Evolutionary conservation across 176 grass and related monocot genomes (phyloP), one percentile per base, ranked within the genome.

Genomic region (Pharus latifolius): DNA sequence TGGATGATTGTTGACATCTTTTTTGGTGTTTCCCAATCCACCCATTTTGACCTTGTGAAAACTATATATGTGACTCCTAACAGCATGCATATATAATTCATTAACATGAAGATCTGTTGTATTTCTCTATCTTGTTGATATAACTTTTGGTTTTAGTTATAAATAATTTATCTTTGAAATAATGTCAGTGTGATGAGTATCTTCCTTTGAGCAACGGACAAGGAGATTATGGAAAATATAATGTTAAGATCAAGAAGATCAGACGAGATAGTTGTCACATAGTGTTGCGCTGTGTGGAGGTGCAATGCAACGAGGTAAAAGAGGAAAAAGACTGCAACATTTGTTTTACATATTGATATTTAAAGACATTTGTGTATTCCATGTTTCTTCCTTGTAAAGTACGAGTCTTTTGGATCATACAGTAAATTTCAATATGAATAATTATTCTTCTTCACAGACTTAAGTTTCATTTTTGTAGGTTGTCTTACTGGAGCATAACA

Each of bases 131-230:
- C 37, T 40, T 65, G 38, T 85, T 56, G 16, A 69, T 14, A 18
- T 12, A 66, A 5, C 18, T 15, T 23, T 1, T n/a, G 38, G 3
- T 77, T 81, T 47, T 26, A 18, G 37, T 25, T 80, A 42, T 60
- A 32, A 60, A 61, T 52, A 37, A 26, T 66, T 34, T 30, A 22
- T 18, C 25, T 33, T 72, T 14, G 7, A 49, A 74, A 86, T 45
- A 69, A 61, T 98, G 67, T 19, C 84, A 99, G 95, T 99, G 95
- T 57, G 46, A 86, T 55, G 72, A 77, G 69, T 99, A 99, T 79
- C 75, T 99, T 67, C 87, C 86, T 55, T 17, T 81, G 26, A 81
- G 51, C 5, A 51, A 82, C 67, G 63, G 48, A 4, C 34, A 77
- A 10, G 64, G 27, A 68, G 64, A 70, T 67, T 91, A 88, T 79